Evolutionary conservation across 2,329 filamentous ascomycete species (phyloP), one percentile per base, ranked within the genome.

Genomic region (Dothiorella sarmentorum): DNA sequence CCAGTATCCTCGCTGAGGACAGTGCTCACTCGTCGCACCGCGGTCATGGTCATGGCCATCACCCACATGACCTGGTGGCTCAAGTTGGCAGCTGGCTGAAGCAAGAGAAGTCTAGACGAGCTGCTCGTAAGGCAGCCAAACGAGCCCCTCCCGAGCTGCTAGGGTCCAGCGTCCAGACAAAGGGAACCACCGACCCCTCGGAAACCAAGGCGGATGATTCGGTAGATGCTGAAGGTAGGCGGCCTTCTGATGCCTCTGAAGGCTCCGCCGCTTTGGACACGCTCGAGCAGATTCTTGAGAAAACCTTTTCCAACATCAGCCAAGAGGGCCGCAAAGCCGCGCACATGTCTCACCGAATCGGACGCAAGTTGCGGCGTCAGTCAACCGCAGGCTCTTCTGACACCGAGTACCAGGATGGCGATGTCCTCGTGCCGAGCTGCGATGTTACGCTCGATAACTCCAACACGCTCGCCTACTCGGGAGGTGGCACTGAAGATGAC

Each of bases 361-460:
- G 62, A 56, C 53, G 62, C 43, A 67, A 63, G 53, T 49, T 58
- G 22, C 60, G 56, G 22, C 51, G 79, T 64, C 66, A 75, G 76
- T 66, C 78, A 71, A 65, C 79, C 77, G 75, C 77, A 1, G 81
- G 80, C 4, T 91, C 89, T 3, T 94, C 90, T 0, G 93, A 97
- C 65, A 95, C 91, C 0, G 93, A 97, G 60, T 89, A 87, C 64
- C 77, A 84, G 15, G 92, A 96, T 62, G 85, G 85, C n/a, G 91
- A 96, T 62, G 80, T 85, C 17, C 74, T 89, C n/a, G 90, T 96
- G 1, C 93, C 93, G 0, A 85, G 84, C 63, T 95, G 92, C 64
- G 91, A 97, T 71, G 91, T 85, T 7, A 79, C 87, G 44, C 80
- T 97, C 18, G 93, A 97, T 74, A 97, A 97, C 68, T 89, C 90